These are phyloP conservation scores for Prunus mongolica DNA, from an alignment of 306 rosid species.

Conservation along the genomic window DNA sequence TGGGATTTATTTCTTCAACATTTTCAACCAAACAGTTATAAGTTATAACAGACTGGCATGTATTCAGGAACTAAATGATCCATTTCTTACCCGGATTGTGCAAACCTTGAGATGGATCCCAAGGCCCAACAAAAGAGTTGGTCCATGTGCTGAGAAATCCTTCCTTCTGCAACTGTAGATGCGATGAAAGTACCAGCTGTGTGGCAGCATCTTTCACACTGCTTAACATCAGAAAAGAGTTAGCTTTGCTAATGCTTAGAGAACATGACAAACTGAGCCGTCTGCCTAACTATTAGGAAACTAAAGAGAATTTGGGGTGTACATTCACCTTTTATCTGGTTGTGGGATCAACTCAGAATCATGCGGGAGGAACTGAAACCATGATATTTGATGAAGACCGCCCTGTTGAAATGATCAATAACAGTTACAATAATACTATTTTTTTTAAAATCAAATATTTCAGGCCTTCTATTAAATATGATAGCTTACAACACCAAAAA, in stretches of 20 bases:
- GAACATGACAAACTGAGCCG: slow-evolving; percentile 1
- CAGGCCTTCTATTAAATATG: neutral
- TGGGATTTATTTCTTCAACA: neutral
- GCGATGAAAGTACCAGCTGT: slow-evolving; percentile 71
- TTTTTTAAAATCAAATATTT: neutral
- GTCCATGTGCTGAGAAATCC: slow-evolving; percentile 92
- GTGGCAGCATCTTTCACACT: slow-evolving; percentile 87
- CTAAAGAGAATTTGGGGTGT: neutral
- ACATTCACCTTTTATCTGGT: slow-evolving; percentile 72
- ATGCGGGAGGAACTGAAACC: slow-evolving; percentile 94
- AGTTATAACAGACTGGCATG: neutral
- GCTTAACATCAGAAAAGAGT: slow-evolving; percentile 23
- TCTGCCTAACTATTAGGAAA: neutral
- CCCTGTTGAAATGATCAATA: slow-evolving; percentile 51
- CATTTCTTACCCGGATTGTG: slow-evolving; percentile 86
- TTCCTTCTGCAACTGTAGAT: slow-evolving; percentile 87
- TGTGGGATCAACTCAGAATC: slow-evolving; percentile 73
- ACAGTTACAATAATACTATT: neutral
- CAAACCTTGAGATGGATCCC: slow-evolving; percentile 99
- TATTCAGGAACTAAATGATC: slow-evolving; percentile 21
- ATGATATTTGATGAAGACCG: slow-evolving; percentile 79
- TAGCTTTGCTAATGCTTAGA: slow-evolving; percentile 8
- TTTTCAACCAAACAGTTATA: neutral
- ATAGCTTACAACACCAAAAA: neutral
- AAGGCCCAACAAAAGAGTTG: slow-evolving; percentile 96